phyloP scores from a whole-genome alignment of 1,139 yeast genomes.

The Blastobotrys capitulatus region DNA sequence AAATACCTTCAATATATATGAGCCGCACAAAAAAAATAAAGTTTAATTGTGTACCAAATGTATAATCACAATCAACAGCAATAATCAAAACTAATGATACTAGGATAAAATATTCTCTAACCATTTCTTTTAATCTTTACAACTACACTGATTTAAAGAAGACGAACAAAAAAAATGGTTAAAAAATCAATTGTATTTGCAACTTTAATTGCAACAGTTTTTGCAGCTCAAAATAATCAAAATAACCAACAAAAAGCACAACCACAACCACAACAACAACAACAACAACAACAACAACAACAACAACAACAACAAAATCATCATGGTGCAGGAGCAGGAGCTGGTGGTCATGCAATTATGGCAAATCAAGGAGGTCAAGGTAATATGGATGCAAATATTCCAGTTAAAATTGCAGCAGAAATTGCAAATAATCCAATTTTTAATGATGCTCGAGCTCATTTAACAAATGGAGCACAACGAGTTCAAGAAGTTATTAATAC shows the following conservation, averaged over 20 bases:
- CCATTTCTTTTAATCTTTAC: too few species aligned
- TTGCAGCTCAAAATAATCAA: neutral
- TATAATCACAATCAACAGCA: too few species aligned
- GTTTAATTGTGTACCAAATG: too few species aligned
- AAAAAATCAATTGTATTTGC: neutral
- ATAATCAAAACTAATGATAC: too few species aligned
- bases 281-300: neutral
- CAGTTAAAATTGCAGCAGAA: neutral
- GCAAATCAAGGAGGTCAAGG: neutral
- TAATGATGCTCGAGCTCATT: neutral
- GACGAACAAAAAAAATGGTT: neutral
- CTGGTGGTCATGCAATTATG: neutral
- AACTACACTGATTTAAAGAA: too few species aligned
- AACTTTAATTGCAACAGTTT: neutral
- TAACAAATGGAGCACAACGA: slow-evolving; percentile 23
- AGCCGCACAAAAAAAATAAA: too few species aligned
- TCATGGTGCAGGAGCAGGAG: neutral
- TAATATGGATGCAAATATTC: neutral
- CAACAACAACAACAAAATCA: too few species aligned
- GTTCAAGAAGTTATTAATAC: slow-evolving; percentile 19
- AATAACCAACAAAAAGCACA: neutral
- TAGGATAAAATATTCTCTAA: too few species aligned
- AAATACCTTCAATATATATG: too few species aligned
- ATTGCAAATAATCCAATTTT: neutral
- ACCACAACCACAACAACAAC: neutral